phyloP scores from a whole-genome alignment of 1,139 yeast species.

The Taphrina communis region DNA sequence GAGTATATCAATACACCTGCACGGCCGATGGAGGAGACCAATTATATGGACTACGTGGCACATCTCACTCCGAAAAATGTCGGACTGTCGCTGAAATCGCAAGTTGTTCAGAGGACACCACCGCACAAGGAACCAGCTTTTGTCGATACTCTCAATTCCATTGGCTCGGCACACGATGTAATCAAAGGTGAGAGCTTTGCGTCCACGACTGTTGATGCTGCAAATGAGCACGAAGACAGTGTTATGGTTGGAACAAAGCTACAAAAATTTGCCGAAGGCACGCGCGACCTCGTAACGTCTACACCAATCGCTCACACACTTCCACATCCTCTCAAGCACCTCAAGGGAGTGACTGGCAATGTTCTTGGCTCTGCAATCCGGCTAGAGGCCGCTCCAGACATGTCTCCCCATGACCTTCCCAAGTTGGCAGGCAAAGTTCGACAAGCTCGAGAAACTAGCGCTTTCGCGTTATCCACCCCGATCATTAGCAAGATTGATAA shows the following conservation, averaged over 20 bases:
- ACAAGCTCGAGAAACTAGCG: neutral
- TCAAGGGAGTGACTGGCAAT: neutral
- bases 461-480: slow-evolving; percentile 4
- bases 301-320: neutral
- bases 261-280: neutral
- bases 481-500: slow-evolving; percentile 5
- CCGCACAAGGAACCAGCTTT: slow-evolving; percentile 32
- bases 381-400: slow-evolving; percentile 1
- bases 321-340: neutral
- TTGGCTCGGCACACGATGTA: neutral
- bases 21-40: slow-evolving; percentile 22
- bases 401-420: neutral
- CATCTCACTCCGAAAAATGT: neutral
- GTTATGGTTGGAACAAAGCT: neutral
- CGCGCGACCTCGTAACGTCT: neutral
- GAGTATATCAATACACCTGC: slow-evolving; percentile 17
- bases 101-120: slow-evolving; percentile 1
- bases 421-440: neutral
- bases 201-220: slow-evolving; percentile 22
- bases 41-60: neutral
- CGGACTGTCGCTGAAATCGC: neutral
- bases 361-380: slow-evolving; percentile 6
- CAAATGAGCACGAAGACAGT: neutral
- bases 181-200: slow-evolving; percentile 23
- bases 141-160: neutral